Evolutionary conservation across 2,329 filamentous ascomycete genomes (phyloP), one percentile per base, ranked within the genome.

Genomic region (Clarireedia hainanense): DNA sequence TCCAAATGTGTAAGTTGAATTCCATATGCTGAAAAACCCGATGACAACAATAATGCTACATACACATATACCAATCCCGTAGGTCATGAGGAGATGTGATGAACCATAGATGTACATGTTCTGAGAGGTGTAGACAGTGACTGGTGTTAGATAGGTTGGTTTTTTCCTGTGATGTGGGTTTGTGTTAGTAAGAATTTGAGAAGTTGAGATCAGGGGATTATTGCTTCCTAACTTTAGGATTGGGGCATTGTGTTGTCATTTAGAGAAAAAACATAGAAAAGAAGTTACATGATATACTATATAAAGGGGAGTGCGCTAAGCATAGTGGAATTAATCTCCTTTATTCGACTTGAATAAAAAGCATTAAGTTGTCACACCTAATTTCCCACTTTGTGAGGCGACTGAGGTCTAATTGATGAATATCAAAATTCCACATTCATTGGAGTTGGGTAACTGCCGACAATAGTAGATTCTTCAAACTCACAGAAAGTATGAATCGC

Each of bases 401-500:
- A 20, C 20, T 20, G 20, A 20, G 27, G 27, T 30, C 27, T 30
- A 30, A 30, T 30, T 9, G 1, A 30, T 7, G 27, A 30, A 30
- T 30, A 30, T 30, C 6, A 9, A 30, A 30, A 10, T 7, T 30
- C 7, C 27, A 30, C 27, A 30, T 30, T 30, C 27, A 30, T 30
- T 30, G 27, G 7, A 30, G 7, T 30, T 30, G 7, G 7, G 7
- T 9, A 30, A 30, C 27, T 30, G 27, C 27, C 7, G 10, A 30
- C 27, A 30, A 5, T 30, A 30, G 27, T 30, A 30, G 27, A 30
- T 30, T 30, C 27, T 40, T 40, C 7, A 14, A 17, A 37, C 47
- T 34, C 27, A 49, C 47, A 49, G 27, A 49, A 49, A 49, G 24
- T 30, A 49, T 17, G 47, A 23, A 36, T 49, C 47, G 47, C 47